Evolutionary conservation across 2,329 filamentous ascomycete species (phyloP), one percentile per base, ranked within the genome.

Genomic region (Penicillium rolfsii): DNA sequence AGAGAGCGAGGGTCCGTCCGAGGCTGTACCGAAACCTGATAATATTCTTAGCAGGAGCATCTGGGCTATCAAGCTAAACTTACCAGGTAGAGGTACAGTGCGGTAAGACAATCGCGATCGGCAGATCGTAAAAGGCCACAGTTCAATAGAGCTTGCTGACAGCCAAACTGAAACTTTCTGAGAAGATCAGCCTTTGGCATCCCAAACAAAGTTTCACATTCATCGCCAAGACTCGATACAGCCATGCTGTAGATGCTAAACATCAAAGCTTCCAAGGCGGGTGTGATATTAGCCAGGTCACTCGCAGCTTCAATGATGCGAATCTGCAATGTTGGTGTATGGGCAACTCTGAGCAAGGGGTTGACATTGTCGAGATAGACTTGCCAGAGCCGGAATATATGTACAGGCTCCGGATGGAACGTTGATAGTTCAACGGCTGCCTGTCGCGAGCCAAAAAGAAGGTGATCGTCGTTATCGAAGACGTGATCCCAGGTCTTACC

Each of bases 361-460:
- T 91, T 87, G 66, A 91, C 85, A 67, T 90, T 90, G 64, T 87
- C 84, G 45, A 91, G 81, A 70, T 89, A 91, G 16, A 85, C 81
- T 73, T 90, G 87, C 88, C 89, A 91, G 9, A 78, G 68, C 36
- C 63, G 65, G 58, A 77, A 74, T 8, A 77, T 72, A 33, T 71
- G 67, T 3, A 66, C 53, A 3, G 66, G 62, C 12, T 61, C 58
- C 5, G 68, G 68, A 40, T 71, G 68, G 16, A 68, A 36, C 6
- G 53, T 59, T 7, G 58, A 59, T 30, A 66, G 58, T 7, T 56
- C 60, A 33, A 63, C 46, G 12, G 49, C 41, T 19, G 41, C 40
- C 28, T 61, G 55, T 16, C 54, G 62, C 3, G 59, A 59, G n/a
- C 62, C 57, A 45, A 66, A 64, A 4, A 65, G 63, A n/a, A 66